A percentile compares a stretch with the other conserved stretches of the same genome.
Evolutionary conservation across 345 rosid species (phyloP).

Genomic region (Populus pruinosa): DNA sequence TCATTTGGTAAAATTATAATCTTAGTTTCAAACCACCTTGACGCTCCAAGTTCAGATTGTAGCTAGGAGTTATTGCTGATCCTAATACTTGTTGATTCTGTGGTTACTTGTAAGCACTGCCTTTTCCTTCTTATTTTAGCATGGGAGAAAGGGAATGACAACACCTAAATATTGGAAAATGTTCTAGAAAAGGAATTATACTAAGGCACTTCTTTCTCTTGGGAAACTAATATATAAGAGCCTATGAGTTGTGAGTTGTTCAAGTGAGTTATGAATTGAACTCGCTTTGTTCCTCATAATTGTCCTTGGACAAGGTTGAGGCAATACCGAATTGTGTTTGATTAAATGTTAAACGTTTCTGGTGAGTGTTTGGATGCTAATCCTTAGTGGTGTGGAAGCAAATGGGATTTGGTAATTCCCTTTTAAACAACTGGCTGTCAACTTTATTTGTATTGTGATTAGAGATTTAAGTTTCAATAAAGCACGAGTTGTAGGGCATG

Average conservation of each 20-base stretch:
- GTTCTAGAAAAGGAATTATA: background rate
- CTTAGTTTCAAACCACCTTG: background rate
- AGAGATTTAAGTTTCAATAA: conserved; percentile 17
- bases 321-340: background rate
- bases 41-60: background rate
- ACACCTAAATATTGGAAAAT: background rate
- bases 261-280: background rate
- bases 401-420: conserved; percentile 1
- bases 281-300: background rate
- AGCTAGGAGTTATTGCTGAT: background rate
- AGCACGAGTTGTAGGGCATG: conserved; percentile 30
- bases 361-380: background rate
- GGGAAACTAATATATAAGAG: background rate
- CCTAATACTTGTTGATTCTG: no score
- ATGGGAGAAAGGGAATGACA: background rate
- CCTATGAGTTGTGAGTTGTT: background rate
- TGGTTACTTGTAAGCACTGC: background rate
- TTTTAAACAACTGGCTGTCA: conserved; percentile 8
- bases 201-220: background rate
- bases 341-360: background rate
- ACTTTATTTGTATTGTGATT: conserved; percentile 12
- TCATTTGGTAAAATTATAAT: background rate
- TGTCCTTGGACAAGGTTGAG: background rate
- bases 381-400: conserved; percentile 10
- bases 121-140: background rate